Evolutionary conservation across 257 asterid species (phyloP).

Genomic region (Fraxinus anomala): DNA sequence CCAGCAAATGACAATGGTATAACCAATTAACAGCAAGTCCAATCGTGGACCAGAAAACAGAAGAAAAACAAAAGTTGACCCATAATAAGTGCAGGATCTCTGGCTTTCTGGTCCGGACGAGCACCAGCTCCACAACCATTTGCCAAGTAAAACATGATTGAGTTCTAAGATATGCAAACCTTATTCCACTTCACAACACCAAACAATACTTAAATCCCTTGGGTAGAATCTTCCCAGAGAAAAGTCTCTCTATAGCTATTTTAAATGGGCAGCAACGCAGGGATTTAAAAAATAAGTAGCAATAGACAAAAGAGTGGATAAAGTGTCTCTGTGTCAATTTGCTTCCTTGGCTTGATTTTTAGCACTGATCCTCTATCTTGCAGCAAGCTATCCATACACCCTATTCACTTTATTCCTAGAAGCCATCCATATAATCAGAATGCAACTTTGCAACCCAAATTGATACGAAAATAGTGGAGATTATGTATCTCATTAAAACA

Average conservation of each 20-base stretch:
- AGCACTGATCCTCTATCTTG: background rate
- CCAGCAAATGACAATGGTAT: background rate
- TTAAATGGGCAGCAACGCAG: background rate
- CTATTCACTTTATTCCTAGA: background rate
- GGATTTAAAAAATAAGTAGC: background rate
- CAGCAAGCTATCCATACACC: background rate
- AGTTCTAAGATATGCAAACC: background rate
- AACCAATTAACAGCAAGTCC: background rate
- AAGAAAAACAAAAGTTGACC: background rate
- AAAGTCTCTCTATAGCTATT: background rate
- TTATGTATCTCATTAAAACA: background rate
- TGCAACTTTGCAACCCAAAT: background rate
- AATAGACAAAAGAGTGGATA: background rate
- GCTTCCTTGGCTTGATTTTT: background rate
- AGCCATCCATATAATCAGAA: background rate
- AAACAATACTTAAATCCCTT: background rate
- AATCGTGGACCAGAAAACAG: background rate
- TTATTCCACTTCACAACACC: background rate
- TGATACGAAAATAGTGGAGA: background rate
- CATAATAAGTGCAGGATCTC: background rate
- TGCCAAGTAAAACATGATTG: background rate
- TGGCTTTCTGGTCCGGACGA: background rate
- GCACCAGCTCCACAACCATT: slow-evolving; percentile 9
- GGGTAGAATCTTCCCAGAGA: background rate
- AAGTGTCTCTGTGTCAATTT: background rate